Evolutionary conservation across 495 filamentous ascomycete genomes (phyloP).

Genomic region (Tuber aestivum): DNA sequence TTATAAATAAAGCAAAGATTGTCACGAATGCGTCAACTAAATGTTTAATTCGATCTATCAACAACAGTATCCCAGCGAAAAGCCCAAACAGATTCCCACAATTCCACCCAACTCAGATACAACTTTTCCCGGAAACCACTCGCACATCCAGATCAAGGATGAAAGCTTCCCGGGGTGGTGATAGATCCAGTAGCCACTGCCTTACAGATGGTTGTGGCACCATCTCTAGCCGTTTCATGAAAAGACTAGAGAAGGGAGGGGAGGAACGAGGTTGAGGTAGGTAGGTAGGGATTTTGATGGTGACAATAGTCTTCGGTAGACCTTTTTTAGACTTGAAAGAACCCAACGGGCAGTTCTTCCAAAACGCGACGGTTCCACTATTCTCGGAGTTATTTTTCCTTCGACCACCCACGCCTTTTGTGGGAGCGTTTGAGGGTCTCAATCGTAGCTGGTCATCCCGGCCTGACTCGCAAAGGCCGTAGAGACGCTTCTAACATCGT

Average conservation of each 20-base stretch:
- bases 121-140: background rate
- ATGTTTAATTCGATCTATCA: background rate
- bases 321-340: slow-evolving; percentile 17
- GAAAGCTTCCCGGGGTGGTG: background rate
- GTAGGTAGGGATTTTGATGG: slow-evolving; percentile 3
- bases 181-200: background rate
- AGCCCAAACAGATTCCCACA: slow-evolving; percentile 1
- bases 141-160: background rate
- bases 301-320: slow-evolving; percentile 3
- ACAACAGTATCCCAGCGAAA: slow-evolving; percentile 1
- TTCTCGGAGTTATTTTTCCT: slow-evolving; percentile 6
- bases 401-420: slow-evolving; percentile 12
- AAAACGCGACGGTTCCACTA: slow-evolving; percentile 31
- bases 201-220: background rate
- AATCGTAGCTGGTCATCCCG: slow-evolving; percentile 77
- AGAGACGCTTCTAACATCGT: slow-evolving; percentile 90
- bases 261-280: slow-evolving; percentile 5
- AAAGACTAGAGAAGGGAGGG: background rate
- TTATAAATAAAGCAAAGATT: background rate
- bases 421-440: slow-evolving; percentile 47
- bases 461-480: slow-evolving; percentile 95
- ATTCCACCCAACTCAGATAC: background rate
- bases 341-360: slow-evolving; percentile 28
- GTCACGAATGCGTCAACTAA: background rate
- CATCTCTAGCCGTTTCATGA: background rate